phyloP scores from a whole-genome alignment of 2,329 filamentous ascomycete species.

The Stachybotrys chartarum region DNA sequence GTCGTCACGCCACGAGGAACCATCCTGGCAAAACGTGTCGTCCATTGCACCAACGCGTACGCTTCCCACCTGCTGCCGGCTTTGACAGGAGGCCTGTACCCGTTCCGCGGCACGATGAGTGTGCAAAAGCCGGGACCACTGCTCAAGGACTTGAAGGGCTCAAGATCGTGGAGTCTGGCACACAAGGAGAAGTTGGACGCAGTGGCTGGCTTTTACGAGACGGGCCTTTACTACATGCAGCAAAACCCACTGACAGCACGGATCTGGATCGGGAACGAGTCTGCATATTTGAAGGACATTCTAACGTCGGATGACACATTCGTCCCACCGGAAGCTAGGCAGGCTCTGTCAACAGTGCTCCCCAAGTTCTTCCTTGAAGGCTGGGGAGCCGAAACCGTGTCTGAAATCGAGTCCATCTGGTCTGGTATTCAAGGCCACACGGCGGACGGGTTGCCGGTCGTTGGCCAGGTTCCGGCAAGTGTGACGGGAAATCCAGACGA shows the following conservation, averaged over 20 bases:
- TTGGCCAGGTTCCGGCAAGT: conserved; percentile 31
- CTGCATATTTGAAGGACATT: conserved; percentile 26
- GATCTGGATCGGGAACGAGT: conserved; percentile 46
- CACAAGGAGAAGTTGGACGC: conserved; percentile 36
- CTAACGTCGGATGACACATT: conserved; percentile 35
- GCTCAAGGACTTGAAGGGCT: conserved; percentile 16
- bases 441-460: conserved; percentile 37
- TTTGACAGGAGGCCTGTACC: conserved; percentile 33
- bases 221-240: conserved; percentile 13
- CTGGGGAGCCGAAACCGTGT: conserved; percentile 16
- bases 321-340: conserved; percentile 23
- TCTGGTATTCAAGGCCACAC: conserved; percentile 38
- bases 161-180: conserved; percentile 39
- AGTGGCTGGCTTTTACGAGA: conserved; percentile 31
- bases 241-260: conserved; percentile 23
- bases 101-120: conserved; percentile 39
- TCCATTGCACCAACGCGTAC: conserved; percentile 51
- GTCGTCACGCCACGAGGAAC: conserved; percentile 37
- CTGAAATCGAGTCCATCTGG: conserved; percentile 34
- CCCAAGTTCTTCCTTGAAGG: conserved; percentile 25
- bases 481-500: conserved; percentile 8
- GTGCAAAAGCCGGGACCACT: conserved; percentile 31
- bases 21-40: conserved; percentile 37
- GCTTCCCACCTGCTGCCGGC: conserved; percentile 41
- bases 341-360: conserved; percentile 27